Base-by-base conservation (phyloP, 306 rosid species). In the Luffa acutangula region DNA sequence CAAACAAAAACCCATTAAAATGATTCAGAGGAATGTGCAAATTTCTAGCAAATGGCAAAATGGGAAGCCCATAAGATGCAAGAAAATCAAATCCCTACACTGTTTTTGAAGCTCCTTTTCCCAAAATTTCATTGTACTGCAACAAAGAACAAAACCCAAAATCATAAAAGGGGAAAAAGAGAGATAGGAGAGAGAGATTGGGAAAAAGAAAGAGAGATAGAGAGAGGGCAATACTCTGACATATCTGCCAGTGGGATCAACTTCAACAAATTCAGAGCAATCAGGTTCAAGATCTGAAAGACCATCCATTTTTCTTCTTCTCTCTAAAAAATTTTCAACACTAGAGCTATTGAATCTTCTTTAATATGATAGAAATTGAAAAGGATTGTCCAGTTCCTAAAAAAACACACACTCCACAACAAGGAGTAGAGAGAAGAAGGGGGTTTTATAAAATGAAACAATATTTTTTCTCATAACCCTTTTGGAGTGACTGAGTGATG, bases 161-260 rank as follows among this genome's bases (percentile, higher is more conserved):
- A 45, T 60, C 6, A 65, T 11, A n/a, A 31, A 70, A 34, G 62
- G 34, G 41, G 34, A 9, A 37, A 64, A n/a, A 56, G 21, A 20
- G 65, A 57, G 58, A 46, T 41, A 46, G 58, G n/a, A 6, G 49
- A 52, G 41, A 18, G 52, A 15, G 20, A 4, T 6, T 58, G 33
- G 69, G 64, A 73, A 41, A 54, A 42, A 62, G 81, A 42, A 71
- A 63, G 46, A 62, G 62, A 73, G 63, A 62, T 78, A 31, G 70
- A 58, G 54, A 52, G 57, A 73, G 67, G 49, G n/a, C 13, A 2
- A 6, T 89, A 95, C 99, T 80, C 97, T 89, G 96, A 97, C 99
- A 87, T 95, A 95, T 95, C 99, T 91, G 66, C 99, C 97, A 82
- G 97, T 91, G 74, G 99, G 99, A 93, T 95, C 99, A 82, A 93